Evolutionary conservation across 768 basidiomycete species (phyloP).

Genomic region (Mycena galericulata): DNA sequence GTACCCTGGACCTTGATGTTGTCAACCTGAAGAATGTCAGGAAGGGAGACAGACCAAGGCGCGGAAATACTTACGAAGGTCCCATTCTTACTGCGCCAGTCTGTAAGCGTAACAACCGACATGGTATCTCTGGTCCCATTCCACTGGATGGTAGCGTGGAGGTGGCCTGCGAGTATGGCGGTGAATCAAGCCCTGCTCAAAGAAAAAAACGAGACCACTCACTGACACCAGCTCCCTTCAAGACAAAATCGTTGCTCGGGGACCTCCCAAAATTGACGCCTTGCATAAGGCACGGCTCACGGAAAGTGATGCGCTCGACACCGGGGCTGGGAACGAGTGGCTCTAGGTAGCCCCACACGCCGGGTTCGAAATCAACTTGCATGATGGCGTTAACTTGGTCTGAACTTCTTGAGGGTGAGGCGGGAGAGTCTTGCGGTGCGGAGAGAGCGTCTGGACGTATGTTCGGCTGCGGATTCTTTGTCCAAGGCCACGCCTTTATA

Average conservation of each 20-base stretch:
- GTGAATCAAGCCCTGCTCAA: background rate
- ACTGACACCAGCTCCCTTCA: conserved; percentile 19
- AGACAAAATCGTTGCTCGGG: background rate
- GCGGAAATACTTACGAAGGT: conserved; percentile 51
- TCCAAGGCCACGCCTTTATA: conserved; percentile 13
- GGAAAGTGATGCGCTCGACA: conserved; percentile 7
- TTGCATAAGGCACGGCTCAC: background rate
- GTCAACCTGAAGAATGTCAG: conserved; percentile 52
- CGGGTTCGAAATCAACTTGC: background rate
- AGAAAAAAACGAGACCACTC: background rate
- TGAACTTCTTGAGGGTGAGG: background rate
- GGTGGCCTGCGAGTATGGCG: conserved; percentile 15
- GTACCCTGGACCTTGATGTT: conserved; percentile 53
- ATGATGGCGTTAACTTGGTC: too few species aligned
- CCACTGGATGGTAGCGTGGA: conserved; percentile 37
- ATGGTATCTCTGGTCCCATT: conserved; percentile 34
- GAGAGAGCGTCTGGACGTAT: background rate
- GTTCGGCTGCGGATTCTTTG: background rate
- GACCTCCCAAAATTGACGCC: conserved; percentile 1
- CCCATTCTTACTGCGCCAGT: conserved; percentile 63
- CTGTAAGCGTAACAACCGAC: conserved; percentile 48
- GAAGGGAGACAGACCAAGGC: background rate
- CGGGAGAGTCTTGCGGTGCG: background rate
- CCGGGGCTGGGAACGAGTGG: conserved; percentile 1
- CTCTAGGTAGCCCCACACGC: conserved; percentile 21